These are phyloP conservation scores for Raffaelea albimanens DNA, from an alignment of 2,329 filamentous ascomycete species.

Conservation along the genomic window DNA sequence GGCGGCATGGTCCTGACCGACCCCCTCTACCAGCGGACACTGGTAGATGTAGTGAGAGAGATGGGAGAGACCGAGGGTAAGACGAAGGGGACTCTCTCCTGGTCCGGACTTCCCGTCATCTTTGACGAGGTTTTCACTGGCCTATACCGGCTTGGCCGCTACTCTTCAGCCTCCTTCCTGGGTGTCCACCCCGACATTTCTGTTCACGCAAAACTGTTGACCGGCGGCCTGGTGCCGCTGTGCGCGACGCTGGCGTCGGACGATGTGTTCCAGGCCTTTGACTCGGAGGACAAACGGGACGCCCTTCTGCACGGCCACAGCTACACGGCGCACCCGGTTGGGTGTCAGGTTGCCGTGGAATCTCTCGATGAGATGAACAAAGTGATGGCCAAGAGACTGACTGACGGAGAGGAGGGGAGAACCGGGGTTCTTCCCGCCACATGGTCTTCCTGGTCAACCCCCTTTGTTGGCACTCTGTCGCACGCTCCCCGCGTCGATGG, in stretches of 20 bases:
- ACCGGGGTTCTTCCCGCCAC: slow-evolving; percentile 26
- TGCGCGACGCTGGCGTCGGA: slow-evolving; percentile 68
- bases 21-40: slow-evolving; percentile 67
- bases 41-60: slow-evolving; percentile 32
- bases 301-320: slow-evolving; percentile 77
- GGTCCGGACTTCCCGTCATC: slow-evolving; percentile 68
- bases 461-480: slow-evolving; percentile 52
- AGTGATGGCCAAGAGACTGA: slow-evolving; percentile 36
- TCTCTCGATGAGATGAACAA: too few species aligned
- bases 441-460: slow-evolving; percentile 45
- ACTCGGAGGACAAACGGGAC: slow-evolving; percentile 64
- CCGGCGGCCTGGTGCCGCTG: slow-evolving; percentile 69
- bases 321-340: slow-evolving; percentile 76
- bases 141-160: slow-evolving; percentile 68
- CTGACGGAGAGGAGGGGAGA: background rate
- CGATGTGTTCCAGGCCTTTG: slow-evolving; percentile 62
- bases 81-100: slow-evolving; percentile 32
- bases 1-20: slow-evolving; percentile 68
- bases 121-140: slow-evolving; percentile 87
- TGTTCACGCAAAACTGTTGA: slow-evolving; percentile 76
- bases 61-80: slow-evolving; percentile 47
- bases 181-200: slow-evolving; percentile 61
- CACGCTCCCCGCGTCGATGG: slow-evolving; percentile 44
- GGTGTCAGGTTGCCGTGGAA: slow-evolving; percentile 67
- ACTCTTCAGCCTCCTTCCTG: slow-evolving; percentile 62